phyloP scores from a whole-genome alignment of 2,329 filamentous ascomycete species.

The Paecilomyces sp. region DNA sequence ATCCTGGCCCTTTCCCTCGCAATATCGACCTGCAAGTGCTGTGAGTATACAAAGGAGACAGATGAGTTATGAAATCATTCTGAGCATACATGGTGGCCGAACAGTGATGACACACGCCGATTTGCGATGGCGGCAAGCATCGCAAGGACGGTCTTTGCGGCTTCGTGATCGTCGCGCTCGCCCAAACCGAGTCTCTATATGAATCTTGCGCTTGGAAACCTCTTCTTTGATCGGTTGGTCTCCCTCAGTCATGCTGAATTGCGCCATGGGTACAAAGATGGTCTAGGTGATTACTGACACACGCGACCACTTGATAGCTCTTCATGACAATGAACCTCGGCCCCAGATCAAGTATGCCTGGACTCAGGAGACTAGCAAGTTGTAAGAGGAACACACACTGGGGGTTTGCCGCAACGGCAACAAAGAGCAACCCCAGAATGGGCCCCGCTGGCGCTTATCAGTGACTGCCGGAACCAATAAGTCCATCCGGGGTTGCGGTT shows the following conservation, averaged over 20 bases:
- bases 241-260: neutral
- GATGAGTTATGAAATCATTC: slow-evolving; percentile 2
- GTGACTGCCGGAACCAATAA: neutral
- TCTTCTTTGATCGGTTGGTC: neutral
- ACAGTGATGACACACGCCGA: slow-evolving; percentile 42
- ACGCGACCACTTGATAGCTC: neutral
- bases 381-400: neutral
- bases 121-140: slow-evolving; percentile 40
- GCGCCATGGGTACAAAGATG: neutral
- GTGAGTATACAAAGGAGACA: neutral
- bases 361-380: neutral
- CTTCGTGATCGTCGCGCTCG: slow-evolving; percentile 19
- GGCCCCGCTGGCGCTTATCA: neutral
- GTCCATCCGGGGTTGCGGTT: neutral
- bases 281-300: neutral
- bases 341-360: neutral
- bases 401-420: neutral
- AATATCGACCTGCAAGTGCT: slow-evolving; percentile 19
- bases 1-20: slow-evolving; percentile 13
- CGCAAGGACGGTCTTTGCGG: slow-evolving; percentile 42
- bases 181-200: slow-evolving; percentile 3
- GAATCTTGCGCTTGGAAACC: neutral
- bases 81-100: slow-evolving; percentile 38
- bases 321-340: neutral
- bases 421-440: neutral